Evolutionary conservation across 257 asterid genomes (phyloP), one percentile per base, ranked within the genome.

Genomic region (Schizonepeta tenuifolia): DNA sequence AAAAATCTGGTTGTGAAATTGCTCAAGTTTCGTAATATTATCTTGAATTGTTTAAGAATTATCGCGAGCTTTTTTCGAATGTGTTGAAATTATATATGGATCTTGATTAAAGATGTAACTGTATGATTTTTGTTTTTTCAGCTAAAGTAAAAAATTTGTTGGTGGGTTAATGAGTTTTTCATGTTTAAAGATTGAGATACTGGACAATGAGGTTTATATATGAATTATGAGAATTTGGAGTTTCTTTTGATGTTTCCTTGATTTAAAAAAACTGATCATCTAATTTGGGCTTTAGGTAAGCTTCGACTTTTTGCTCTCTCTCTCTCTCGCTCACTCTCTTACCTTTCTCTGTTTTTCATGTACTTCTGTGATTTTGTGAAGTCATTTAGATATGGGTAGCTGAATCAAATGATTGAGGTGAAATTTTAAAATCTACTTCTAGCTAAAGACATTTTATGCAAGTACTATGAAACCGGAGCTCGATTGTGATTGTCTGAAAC

Each of bases 11-110:
- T 41, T 46, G 20, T 66, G 51, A 3, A 44, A 26, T 44, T 50
- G 50, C 31, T 40, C 33, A 43, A 31, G 31, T 60, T 40, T 58
- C 18, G 69, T 65, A 9, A 65, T 46, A 26, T 46, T 22, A 2
- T 26, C n/a, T 69, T 41, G 17, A 75, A 67, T 57, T 41, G 63
- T 60, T 68, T 50, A 9, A 13, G 51, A 20, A 50, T 38, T 65
- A 17, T 69, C 54, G 50, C 22, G 77, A 64, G 61, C 44, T 78
- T 50, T 59, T 69, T 72, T 59, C 47, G 9, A 40, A 69, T 71
- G 51, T 69, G 69, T 18, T 71, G 47, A 47, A 59, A 77, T 66
- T 70, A 31, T 38, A 63, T 66, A 47, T 62, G 71, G 82, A 75
- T 73, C 79, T 69, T 46, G 21, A 62, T 69, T 35, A 15, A 31